Conservation (phyloP, 371 early-diverging fungal species). For the Mucor velutinosus region DNA sequence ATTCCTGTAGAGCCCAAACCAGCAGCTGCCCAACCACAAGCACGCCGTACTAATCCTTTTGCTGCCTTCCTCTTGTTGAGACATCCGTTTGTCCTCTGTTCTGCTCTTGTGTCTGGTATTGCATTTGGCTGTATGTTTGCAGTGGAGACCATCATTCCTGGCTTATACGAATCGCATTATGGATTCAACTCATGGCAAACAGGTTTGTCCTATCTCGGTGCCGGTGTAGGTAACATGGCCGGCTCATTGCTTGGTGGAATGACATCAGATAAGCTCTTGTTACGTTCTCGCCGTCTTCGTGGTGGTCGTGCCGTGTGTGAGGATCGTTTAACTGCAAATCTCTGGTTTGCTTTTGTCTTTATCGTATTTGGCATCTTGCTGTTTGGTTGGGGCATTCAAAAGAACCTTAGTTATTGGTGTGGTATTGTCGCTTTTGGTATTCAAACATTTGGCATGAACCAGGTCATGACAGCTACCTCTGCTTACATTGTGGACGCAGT, state of each 20-base stretch:
- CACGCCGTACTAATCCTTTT: conserved; percentile 31
- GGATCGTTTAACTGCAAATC: conserved; percentile 44
- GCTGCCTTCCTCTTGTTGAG: conserved; percentile 40
- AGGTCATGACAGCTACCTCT: conserved; percentile 36
- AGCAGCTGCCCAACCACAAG: neutral
- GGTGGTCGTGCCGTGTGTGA: conserved; percentile 41
- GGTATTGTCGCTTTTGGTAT: conserved; percentile 47
- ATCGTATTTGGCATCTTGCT: conserved; percentile 44
- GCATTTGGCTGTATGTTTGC: conserved; percentile 57
- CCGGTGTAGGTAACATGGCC: conserved; percentile 30
- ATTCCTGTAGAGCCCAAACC: neutral
- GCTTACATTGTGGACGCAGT: conserved; percentile 50
- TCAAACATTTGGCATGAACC: conserved; percentile 52
- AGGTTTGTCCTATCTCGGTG: conserved; percentile 41
- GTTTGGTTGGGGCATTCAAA: conserved; percentile 47
- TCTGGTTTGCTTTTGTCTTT: conserved; percentile 42
- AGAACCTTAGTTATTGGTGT: conserved; percentile 30
- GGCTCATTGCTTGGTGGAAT: conserved; percentile 37
- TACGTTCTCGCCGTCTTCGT: conserved; percentile 35
- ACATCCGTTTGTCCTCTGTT: conserved; percentile 51
- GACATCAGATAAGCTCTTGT: conserved; percentile 42
- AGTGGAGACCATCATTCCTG: conserved; percentile 45
- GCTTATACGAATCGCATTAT: conserved; percentile 31
- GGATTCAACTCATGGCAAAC: conserved; percentile 44
- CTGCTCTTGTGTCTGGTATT: conserved; percentile 48